Evolutionary conservation across 768 basidiomycete genomes (phyloP).

Genomic region (Lentinula guzmanii): DNA sequence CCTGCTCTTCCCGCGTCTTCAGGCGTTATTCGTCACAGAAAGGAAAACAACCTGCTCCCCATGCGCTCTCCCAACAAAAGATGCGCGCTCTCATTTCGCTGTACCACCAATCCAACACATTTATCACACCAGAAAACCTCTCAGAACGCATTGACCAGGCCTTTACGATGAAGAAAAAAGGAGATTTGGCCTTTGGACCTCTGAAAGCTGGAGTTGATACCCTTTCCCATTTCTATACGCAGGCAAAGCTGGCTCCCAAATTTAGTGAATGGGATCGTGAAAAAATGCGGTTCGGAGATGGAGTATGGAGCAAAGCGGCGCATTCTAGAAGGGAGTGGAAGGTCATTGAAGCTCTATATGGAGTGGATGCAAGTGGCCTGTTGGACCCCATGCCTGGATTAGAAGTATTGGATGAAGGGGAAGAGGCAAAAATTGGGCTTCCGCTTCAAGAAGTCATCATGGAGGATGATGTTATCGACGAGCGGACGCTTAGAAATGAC

Average conservation of each 20-base stretch:
- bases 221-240: neutral
- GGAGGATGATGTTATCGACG: neutral
- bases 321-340: slow-evolving; percentile 28
- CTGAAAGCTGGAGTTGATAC: neutral
- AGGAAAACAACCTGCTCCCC: slow-evolving; percentile 16
- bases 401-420: slow-evolving; percentile 38
- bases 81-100: slow-evolving; percentile 71
- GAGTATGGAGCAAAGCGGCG: slow-evolving; percentile 4
- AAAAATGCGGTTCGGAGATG: neutral
- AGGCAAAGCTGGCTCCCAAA: slow-evolving; percentile 25
- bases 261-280: slow-evolving; percentile 32
- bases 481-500: neutral
- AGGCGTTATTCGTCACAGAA: slow-evolving; percentile 14
- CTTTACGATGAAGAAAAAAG: slow-evolving; percentile 28
- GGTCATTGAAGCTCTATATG: slow-evolving; percentile 50
- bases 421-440: slow-evolving; percentile 1
- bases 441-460: neutral
- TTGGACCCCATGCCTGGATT: slow-evolving; percentile 32
- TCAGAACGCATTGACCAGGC: slow-evolving; percentile 57
- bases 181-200: neutral
- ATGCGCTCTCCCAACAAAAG: slow-evolving; percentile 45
- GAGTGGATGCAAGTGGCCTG: slow-evolving; percentile 26
- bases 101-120: slow-evolving; percentile 69
- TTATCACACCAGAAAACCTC: slow-evolving; percentile 69
- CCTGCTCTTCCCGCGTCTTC: neutral